Evolutionary conservation across 192 early-diverging fungal species (phyloP), one percentile per base, ranked within the genome.

Genomic region (Coemansia sp.): DNA sequence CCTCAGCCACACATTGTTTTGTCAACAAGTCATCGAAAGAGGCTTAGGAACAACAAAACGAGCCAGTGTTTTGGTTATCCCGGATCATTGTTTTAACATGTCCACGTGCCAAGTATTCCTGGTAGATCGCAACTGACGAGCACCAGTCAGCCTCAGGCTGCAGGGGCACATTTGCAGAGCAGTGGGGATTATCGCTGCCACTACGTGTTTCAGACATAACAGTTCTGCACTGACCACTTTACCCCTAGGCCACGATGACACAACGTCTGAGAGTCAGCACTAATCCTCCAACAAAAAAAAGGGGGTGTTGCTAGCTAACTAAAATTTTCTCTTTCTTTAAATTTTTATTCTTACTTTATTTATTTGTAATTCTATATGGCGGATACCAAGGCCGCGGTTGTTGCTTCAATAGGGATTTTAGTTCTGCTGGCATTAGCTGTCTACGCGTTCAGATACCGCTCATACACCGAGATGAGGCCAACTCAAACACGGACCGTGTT

Each of bases 311-410:
- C 46, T 23, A 21, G 46, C 5, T 19, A 21, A 48, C n/a, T 48
- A 51, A 27, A 27, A 34, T 6, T 37, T 5, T 62, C 5, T 62
- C 46, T 36, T 29, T 50, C 32, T 5, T 23, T 63, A 27, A 15
- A 61, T 27, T 31, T 17, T 62, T 27, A 27, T 27, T 62, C n/a
- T 5, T 7, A 34, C 4, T 42, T 53, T 32, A 23, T 66, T 61
- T 60, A 10, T 19, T 66, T n/a, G 4, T 66, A 25, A 27, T 36
- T 44, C 31, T 59, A 32, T 41, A 71, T 72, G 70, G 59, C 57
- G 8, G 64, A 62, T 31, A 65, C 27, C n/a, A 66, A 55, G 50
- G 41, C 58, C 39, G 39, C 60, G 14, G 36, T 34, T 12, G 32
- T 44, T 21, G 27, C 36, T 6, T 44, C 60, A 0, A 1, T 51